Percentiles rank a stretch among this genome's conserved stretches.
Evolutionary conservation across 139 green algal genomes (phyloP).

Genomic region (Chlorella sp.): DNA sequence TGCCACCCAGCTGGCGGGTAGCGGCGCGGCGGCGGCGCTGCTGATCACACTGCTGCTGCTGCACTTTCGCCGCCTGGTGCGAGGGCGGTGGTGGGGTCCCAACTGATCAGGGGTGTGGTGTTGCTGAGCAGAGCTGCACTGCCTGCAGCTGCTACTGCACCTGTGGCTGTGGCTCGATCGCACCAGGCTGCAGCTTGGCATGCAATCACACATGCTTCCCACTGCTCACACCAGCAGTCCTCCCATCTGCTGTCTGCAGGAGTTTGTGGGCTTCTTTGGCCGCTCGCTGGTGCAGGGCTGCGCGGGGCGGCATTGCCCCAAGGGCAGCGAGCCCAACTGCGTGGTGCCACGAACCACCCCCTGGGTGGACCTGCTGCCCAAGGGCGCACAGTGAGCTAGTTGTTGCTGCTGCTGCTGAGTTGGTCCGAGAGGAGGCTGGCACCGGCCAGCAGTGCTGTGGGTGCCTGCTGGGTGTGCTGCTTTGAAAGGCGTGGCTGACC

Average conservation of each 20-base stretch:
- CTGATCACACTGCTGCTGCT: neutral
- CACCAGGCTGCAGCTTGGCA: no score
- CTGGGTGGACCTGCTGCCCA: constrained; percentile 21
- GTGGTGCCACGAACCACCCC: constrained; percentile 2
- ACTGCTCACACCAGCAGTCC: neutral
- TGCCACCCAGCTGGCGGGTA: neutral
- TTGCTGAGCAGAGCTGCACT: no score
- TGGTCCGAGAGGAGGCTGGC: no score
- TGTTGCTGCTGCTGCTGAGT: neutral
- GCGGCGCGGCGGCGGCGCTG: neutral
- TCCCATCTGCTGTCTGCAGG: neutral
- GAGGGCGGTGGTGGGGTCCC: neutral
- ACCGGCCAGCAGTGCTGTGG: no score
- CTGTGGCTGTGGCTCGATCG: no score
- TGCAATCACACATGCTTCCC: neutral
- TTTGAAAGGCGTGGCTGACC: no score
- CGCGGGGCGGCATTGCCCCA: neutral
- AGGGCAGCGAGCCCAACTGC: constrained; percentile 6
- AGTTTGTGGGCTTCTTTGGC: neutral
- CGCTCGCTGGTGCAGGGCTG: neutral
- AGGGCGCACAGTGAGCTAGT: neutral
- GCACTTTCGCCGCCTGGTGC: constrained; percentile 23
- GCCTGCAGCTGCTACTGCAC: no score
- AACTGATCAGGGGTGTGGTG: no score
- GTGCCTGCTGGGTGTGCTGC: no score